phyloP scores from a whole-genome alignment of 805 yeast species.

The Metschnikowia lachancei region DNA sequence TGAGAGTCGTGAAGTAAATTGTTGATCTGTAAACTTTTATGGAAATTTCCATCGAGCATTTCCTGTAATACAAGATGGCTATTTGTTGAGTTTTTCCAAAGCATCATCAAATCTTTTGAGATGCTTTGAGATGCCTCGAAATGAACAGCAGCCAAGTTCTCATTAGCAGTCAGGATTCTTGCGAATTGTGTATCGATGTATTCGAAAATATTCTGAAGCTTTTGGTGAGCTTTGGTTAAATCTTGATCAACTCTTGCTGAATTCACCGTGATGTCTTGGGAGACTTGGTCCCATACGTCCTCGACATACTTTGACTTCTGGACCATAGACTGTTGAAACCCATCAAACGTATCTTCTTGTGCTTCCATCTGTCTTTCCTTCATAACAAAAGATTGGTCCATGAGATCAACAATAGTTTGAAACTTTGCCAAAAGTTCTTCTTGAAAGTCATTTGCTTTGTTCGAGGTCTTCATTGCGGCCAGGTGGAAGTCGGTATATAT shows the following conservation, averaged over 20 bases:
- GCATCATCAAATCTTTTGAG: constrained; percentile 3
- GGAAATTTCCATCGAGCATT: constrained; percentile 4
- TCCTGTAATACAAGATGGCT: constrained; percentile 6
- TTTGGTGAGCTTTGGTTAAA: constrained; percentile 3
- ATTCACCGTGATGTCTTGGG: constrained; percentile 4
- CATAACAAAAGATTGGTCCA: constrained; percentile 1
- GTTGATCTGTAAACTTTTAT: constrained; percentile 2
- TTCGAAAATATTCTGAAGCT: constrained; percentile 3
- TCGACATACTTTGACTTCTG: constrained; percentile 1
- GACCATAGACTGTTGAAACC: constrained; percentile 6
- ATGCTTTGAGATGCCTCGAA: neutral
- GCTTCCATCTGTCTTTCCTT: neutral
- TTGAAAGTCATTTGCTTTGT: constrained; percentile 3
- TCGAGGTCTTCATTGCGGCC: constrained; percentile 7
- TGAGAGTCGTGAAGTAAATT: constrained; percentile 6
- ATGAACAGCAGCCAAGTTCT: constrained; percentile 4
- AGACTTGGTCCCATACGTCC: constrained; percentile 2
- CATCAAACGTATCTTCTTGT: constrained; percentile 4
- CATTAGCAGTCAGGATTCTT: constrained; percentile 2
- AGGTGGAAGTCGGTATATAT: constrained; percentile 16
- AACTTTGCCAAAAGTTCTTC: constrained; percentile 6
- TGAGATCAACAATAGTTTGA: constrained; percentile 3
- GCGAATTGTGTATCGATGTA: constrained; percentile 4
- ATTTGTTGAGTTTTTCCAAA: constrained; percentile 1
- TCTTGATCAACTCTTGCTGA: constrained; percentile 2